A percentile compares a stretch with the other conserved stretches of the same genome.
Evolutionary conservation across 2,329 filamentous ascomycete genomes (phyloP).

Genomic region (Aspergillus versicolor): DNA sequence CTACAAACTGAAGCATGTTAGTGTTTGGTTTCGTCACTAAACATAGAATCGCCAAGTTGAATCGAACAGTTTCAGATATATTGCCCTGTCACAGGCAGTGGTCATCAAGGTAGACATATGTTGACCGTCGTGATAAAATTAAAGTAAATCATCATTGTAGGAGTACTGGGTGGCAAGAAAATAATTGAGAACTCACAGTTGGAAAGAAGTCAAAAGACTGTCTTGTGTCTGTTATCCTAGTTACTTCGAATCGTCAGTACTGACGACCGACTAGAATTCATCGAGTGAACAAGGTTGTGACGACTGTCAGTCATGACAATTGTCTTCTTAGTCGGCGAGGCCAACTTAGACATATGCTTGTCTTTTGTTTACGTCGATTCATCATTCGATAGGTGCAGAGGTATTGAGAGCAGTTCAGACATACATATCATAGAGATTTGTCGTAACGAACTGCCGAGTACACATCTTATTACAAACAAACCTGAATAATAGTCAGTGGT

Average conservation of each 20-base stretch:
- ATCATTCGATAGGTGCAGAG: constrained; percentile 60
- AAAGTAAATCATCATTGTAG: constrained; percentile 65
- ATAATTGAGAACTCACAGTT: constrained; percentile 17
- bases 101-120: constrained; percentile 77
- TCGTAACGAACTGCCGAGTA: background rate
- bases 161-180: constrained; percentile 2
- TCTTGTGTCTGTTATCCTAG: background rate
- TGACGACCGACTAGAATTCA: constrained; percentile 19
- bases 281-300: constrained; percentile 19
- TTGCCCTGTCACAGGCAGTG: constrained; percentile 73
- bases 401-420: constrained; percentile 16
- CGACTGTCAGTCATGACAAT: constrained; percentile 50
- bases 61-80: constrained; percentile 29
- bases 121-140: constrained; percentile 82
- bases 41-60: background rate
- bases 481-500: constrained; percentile 19
- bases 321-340: constrained; percentile 51
- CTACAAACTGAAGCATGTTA: constrained; percentile 8
- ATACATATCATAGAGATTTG: constrained; percentile 27
- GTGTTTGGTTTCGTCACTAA: background rate
- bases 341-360: constrained; percentile 96
- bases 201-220: background rate
- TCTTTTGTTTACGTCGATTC: constrained; percentile 78
- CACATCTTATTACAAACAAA: background rate
- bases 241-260: constrained; percentile 27